A percentile compares a stretch with the other conserved stretches of the same genome.
Evolutionary conservation across 2,329 filamentous ascomycete species (phyloP).

Genomic region (Leptographium flavum): DNA sequence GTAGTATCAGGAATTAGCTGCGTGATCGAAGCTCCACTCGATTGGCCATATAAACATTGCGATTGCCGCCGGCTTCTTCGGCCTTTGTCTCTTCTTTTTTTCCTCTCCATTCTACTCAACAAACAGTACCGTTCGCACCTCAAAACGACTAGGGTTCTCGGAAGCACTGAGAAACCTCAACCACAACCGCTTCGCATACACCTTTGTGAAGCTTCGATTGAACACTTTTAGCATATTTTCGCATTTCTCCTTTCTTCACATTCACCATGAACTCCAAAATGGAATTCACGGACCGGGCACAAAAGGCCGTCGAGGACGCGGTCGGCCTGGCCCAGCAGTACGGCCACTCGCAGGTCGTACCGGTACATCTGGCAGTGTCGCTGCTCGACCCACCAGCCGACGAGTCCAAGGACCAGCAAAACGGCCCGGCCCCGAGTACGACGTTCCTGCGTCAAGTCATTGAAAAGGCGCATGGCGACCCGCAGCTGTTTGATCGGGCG

Average conservation of each 20-base stretch:
- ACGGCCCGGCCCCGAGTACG: constrained; percentile 47
- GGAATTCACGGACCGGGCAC: constrained; percentile 88
- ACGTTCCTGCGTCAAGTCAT: constrained; percentile 93
- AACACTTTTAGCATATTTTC: background rate
- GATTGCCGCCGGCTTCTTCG: background rate
- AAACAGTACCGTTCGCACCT: too few species aligned
- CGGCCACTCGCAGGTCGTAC: constrained; percentile 77
- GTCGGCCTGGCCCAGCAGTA: constrained; percentile 82
- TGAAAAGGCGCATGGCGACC: constrained; percentile 84
- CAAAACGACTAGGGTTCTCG: background rate
- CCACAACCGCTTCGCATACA: background rate
- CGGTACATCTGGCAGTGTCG: constrained; percentile 76
- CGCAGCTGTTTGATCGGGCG: constrained; percentile 73
- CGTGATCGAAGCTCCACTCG: background rate
- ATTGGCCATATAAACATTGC: background rate
- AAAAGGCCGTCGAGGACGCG: constrained; percentile 79
- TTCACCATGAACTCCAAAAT: constrained; percentile 55
- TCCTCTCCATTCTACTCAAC: background rate
- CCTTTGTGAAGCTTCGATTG: too few species aligned
- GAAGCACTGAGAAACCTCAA: background rate
- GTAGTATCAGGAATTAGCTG: background rate
- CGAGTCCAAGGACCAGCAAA: constrained; percentile 71
- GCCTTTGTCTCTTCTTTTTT: background rate
- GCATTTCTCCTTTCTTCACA: background rate
- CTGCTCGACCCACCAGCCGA: constrained; percentile 64